Evolutionary conservation across 2,329 filamentous ascomycete genomes (phyloP).

Genomic region (Calcarisporium arbuscula): DNA sequence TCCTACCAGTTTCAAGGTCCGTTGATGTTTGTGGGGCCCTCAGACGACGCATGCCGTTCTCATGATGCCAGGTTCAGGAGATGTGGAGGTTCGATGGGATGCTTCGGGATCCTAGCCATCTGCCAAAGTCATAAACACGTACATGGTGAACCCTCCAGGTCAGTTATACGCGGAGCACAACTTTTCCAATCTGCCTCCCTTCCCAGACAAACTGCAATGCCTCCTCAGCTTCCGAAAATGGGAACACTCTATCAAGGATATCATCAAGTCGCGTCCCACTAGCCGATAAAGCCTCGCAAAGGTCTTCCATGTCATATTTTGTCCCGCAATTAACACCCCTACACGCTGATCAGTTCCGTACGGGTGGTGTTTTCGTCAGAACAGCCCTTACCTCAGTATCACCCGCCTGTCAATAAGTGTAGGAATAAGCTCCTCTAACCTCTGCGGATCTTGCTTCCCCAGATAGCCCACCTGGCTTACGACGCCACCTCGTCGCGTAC

Average conservation of each 20-base stretch:
- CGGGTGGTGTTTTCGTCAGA: too few relatives aligned
- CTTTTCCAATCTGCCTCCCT: constrained; percentile 28
- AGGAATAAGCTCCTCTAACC: constrained; percentile 27
- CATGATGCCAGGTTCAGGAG: too few relatives aligned
- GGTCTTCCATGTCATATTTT: constrained; percentile 31
- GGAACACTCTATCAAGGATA: constrained; percentile 29
- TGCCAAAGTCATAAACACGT: too few relatives aligned
- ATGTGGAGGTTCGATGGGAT: too few relatives aligned
- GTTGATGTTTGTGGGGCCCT: too few relatives aligned
- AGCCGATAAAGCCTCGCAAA: constrained; percentile 26
- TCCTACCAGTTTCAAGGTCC: too few relatives aligned
- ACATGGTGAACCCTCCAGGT: too few relatives aligned
- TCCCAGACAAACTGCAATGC: constrained; percentile 34
- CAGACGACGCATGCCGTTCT: too few relatives aligned
- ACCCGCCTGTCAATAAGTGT: constrained; percentile 30
- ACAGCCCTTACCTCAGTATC: constrained; percentile 22
- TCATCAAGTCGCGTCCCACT: constrained; percentile 29
- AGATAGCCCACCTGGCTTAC: constrained; percentile 39
- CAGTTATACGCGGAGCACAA: too few relatives aligned
- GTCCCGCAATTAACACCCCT: constrained; percentile 34
- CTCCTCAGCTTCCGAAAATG: constrained; percentile 33
- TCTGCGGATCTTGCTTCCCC: constrained; percentile 18
- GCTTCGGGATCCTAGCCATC: too few relatives aligned
- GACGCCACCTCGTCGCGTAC: constrained; percentile 32
- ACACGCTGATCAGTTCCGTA: too few relatives aligned